phyloP scores from a whole-genome alignment of 306 rosid species.

The Rosa chinensis region DNA sequence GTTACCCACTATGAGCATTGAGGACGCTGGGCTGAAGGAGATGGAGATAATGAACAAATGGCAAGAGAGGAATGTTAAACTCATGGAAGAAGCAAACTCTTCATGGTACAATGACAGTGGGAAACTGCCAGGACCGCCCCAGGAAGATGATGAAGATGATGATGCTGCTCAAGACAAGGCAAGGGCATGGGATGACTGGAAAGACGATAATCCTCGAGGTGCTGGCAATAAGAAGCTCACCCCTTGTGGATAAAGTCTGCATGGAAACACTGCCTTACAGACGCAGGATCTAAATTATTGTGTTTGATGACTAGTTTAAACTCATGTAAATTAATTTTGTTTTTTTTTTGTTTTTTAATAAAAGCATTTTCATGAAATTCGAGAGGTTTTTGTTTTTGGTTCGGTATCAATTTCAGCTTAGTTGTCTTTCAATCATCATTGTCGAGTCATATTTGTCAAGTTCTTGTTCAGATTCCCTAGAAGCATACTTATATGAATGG shows the following conservation, averaged over 20 bases:
- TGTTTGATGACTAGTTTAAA: neutral
- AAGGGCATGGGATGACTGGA: slow-evolving; percentile 97
- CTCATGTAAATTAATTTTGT: neutral
- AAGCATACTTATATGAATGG: neutral
- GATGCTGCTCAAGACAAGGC: slow-evolving; percentile 89
- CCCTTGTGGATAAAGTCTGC: slow-evolving; percentile 69
- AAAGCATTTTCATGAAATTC: neutral
- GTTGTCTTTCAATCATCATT: neutral
- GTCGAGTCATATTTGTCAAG: neutral
- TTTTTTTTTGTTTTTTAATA: neutral
- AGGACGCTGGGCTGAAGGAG: slow-evolving; percentile 95
- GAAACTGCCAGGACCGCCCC: slow-evolving; percentile 50
- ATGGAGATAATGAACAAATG: slow-evolving; percentile 95
- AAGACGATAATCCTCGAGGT: slow-evolving; percentile 96
- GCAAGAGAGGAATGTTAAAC: slow-evolving; percentile 78
- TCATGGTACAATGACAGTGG: slow-evolving; percentile 74
- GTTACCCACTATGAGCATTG: slow-evolving; percentile 99
- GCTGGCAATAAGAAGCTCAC: slow-evolving; percentile 95
- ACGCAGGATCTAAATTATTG: neutral
- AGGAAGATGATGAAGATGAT: slow-evolving; percentile 66
- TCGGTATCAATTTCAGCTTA: neutral
- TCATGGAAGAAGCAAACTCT: slow-evolving; percentile 85
- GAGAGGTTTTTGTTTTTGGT: neutral
- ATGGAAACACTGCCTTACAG: neutral
- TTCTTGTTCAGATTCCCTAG: neutral